phyloP scores from a whole-genome alignment of 2,329 filamentous ascomycete genomes.

The Sporothrix humicola region DNA sequence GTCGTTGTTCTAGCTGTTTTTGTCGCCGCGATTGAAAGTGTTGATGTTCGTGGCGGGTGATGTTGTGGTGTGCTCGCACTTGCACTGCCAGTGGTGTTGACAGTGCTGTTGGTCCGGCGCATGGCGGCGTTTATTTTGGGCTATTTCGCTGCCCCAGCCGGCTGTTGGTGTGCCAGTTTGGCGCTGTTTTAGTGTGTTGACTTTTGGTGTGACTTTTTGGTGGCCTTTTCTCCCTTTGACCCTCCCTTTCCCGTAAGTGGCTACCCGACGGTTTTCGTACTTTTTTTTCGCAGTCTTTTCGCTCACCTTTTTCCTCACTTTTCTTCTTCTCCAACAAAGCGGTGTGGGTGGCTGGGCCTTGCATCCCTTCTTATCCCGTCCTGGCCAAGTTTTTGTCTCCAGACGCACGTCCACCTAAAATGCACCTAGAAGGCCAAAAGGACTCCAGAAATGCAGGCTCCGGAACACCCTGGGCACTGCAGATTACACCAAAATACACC shows the following conservation, averaged over 20 bases:
- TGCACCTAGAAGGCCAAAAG: background rate
- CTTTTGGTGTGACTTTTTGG: background rate
- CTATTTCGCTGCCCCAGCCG: background rate
- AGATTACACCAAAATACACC: conserved; percentile 21
- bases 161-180: background rate
- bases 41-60: background rate
- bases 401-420: background rate
- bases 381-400: conserved; percentile 4
- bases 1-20: background rate
- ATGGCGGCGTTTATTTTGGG: background rate
- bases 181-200: background rate
- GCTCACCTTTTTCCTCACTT: background rate
- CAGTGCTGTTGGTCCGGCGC: conserved; percentile 20
- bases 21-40: background rate
- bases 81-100: background rate
- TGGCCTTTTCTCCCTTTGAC: background rate
- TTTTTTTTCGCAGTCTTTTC: background rate
- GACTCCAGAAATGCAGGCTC: background rate
- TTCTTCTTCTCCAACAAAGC: conserved; percentile 16
- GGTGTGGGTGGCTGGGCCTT: conserved; percentile 28
- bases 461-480: background rate
- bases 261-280: conserved; percentile 15
- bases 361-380: conserved; percentile 28
- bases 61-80: conserved; percentile 13
- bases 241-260: background rate